phyloP scores from a whole-genome alignment of 176 grass and related monocot genomes.

The Guadua angustifolia region DNA sequence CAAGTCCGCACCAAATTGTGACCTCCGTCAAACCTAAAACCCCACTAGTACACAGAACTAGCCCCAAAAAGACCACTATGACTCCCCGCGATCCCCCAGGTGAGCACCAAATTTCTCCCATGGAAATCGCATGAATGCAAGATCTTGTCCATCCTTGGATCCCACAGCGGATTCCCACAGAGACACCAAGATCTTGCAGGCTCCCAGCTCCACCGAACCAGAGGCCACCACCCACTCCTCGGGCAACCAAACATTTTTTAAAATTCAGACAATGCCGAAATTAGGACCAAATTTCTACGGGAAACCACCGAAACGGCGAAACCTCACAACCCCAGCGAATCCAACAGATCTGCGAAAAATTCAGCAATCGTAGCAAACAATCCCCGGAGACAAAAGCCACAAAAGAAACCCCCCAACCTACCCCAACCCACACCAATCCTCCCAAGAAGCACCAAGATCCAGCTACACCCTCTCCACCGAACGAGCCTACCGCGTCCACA shows the following conservation, averaged over 20 bases:
- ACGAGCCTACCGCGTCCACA: background rate
- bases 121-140: background rate
- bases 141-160: conserved; percentile 2
- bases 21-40: background rate
- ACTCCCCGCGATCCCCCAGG: background rate
- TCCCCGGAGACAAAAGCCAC: background rate
- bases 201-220: background rate
- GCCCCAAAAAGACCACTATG: background rate
- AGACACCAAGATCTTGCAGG: background rate
- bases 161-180: background rate
- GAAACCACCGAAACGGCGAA: background rate
- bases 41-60: background rate
- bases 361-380: background rate
- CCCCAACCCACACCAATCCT: background rate
- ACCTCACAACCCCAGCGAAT: background rate
- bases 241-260: background rate
- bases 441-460: conserved; percentile 15
- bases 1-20: background rate
- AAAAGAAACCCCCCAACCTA: background rate
- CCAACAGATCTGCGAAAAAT: background rate
- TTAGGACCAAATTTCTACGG: background rate
- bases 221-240: background rate
- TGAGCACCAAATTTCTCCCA: background rate
- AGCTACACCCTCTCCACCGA: background rate
- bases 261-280: background rate